A percentile compares a stretch with the other conserved stretches of the same genome.
Evolutionary conservation across 495 filamentous ascomycete genomes (phyloP).

Genomic region (Neurospora sp.): DNA sequence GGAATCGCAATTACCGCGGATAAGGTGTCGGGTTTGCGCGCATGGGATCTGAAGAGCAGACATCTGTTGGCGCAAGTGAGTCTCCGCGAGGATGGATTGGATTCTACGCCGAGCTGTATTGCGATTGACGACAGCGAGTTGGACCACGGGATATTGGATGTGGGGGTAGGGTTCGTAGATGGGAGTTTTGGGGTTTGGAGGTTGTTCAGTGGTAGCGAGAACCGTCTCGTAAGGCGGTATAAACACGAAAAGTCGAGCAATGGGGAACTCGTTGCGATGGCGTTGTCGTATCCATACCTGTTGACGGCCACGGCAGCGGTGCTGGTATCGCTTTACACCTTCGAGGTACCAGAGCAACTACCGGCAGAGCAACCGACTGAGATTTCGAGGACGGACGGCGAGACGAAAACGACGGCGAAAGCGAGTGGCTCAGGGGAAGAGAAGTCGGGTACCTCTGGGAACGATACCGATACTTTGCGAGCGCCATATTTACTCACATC

Average conservation of each 20-base stretch:
- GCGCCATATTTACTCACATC: constrained; percentile 61
- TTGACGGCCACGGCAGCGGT: constrained; percentile 67
- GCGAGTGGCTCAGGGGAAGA: background rate
- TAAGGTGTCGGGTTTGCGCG: constrained; percentile 54
- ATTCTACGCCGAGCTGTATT: constrained; percentile 52
- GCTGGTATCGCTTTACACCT: constrained; percentile 62
- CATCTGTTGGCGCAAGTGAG: constrained; percentile 40
- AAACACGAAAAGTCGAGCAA: constrained; percentile 46
- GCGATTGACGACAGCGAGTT: constrained; percentile 44
- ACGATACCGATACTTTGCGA: background rate
- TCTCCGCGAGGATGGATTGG: constrained; percentile 17
- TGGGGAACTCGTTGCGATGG: constrained; percentile 64
- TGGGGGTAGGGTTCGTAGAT: constrained; percentile 67
- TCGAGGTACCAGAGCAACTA: constrained; percentile 29
- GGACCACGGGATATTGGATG: constrained; percentile 28
- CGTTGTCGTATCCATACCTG: constrained; percentile 64
- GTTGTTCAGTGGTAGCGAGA: constrained; percentile 35
- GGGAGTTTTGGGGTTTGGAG: constrained; percentile 64
- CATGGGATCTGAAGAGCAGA: constrained; percentile 61
- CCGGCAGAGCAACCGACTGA: constrained; percentile 3
- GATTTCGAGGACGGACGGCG: background rate
- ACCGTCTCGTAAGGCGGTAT: constrained; percentile 38
- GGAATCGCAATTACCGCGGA: constrained; percentile 76
- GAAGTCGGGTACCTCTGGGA: background rate
- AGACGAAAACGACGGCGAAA: background rate